Base-by-base conservation (phyloP, 1,284 basidiomycete genomes). In the Microbotryum silenes-acaulis region DNA sequence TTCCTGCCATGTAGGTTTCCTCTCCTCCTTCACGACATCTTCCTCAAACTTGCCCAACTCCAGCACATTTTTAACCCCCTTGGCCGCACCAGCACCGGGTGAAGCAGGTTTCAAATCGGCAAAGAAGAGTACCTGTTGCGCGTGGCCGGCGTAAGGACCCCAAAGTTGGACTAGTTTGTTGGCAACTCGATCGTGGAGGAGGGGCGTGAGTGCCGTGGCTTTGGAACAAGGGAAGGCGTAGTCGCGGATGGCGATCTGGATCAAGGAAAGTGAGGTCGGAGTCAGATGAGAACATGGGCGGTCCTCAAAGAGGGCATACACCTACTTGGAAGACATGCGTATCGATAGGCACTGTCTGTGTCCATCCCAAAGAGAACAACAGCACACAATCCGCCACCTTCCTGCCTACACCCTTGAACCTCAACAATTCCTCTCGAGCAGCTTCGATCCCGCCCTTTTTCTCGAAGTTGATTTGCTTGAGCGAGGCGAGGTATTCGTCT, bases 301-400 rank as follows among this genome's bases (percentile, higher is more conserved):
- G 31, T 31, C 31, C 31, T 31, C 31, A 44, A 45, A 10, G 54
- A 42, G 33, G 52, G 56, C 7, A 10, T 57, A 25, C 9, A 50
- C 62, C 2, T 8, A 65, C 63, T 44, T 69, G 69, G 67, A 87
- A 80, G 18, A 96, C 87, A 72, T 96, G 92, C 0, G 91, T 94
- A 72, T 97, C 92, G 53, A 96, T 88, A 3, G 93, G 93, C 14
- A 96, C 83, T 10, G 91, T 83, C 63, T 89, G 86, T 67, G 77
- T 88, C 81, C 96, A 91, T 75, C 97, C 90, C 59, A 97, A 75
- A 69, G 90, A 91, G 89, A 98, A 97, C 27, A 99, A 79, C 57
- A 97, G 77, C 42, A 98, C 81, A 73, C 96, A 99, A 73, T 97
- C 94, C 1, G 89, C 91, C 1, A 97, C 92, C 75, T 99, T 99